phyloP scores from a whole-genome alignment of 345 rosid genomes.

The Cardamine occulta region DNA sequence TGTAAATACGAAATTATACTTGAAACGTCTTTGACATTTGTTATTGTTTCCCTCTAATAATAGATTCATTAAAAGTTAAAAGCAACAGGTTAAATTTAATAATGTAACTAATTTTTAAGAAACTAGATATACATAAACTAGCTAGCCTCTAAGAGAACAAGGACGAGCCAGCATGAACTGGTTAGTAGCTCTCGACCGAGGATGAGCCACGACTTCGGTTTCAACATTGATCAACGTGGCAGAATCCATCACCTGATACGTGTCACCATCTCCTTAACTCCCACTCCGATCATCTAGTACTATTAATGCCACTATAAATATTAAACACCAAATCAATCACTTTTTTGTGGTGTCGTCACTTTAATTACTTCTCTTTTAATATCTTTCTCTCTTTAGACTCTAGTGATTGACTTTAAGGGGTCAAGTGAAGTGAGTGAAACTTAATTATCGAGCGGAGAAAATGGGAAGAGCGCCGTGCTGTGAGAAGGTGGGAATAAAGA shows the following conservation, averaged over 20 bases:
- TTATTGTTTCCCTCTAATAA: neutral
- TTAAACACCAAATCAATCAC: neutral
- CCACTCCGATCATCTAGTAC: neutral
- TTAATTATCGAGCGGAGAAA: neutral
- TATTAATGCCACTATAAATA: neutral
- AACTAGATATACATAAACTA: too few species aligned
- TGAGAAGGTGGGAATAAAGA: constrained; percentile 38
- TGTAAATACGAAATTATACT: neutral
- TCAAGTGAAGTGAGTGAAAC: constrained; percentile 8
- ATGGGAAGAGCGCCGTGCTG: constrained; percentile 44
- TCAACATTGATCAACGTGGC: constrained; percentile 14
- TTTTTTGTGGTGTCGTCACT: constrained; percentile 3
- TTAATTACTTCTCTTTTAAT: neutral
- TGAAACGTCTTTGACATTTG: neutral
- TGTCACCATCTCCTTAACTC: constrained; percentile 2
- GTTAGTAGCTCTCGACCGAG: neutral
- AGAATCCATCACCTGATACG: neutral
- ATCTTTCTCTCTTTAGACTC: neutral
- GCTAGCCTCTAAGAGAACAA: neutral
- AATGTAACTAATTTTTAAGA: neutral
- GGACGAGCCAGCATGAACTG: neutral
- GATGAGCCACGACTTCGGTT: constrained; percentile 11
- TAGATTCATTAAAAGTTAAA: too few species aligned
- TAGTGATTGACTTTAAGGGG: neutral
- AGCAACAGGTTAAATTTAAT: too few species aligned